Conservation (phyloP, 495 filamentous ascomycete species). For the Aspergillus saccharolyticus region DNA sequence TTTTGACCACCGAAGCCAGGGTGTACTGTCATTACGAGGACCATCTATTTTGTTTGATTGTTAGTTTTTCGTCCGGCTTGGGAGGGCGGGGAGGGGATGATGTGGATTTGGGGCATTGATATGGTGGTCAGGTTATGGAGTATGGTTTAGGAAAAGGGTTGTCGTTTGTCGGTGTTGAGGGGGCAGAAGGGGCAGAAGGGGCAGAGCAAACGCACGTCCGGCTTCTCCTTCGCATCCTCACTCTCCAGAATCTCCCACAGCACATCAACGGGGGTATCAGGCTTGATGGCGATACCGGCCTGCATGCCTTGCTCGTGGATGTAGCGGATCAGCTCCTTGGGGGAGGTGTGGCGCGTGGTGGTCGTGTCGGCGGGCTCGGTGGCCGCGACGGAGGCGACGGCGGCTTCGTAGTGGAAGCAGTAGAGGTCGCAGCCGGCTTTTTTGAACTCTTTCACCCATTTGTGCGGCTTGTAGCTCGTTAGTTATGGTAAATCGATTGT, state of each 20-base stretch:
- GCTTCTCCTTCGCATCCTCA: constrained; percentile 63
- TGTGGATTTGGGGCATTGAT: constrained; percentile 1
- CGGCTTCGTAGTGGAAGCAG: constrained; percentile 99
- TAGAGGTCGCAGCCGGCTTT: constrained; percentile 94
- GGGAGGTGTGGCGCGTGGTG: constrained; percentile 62
- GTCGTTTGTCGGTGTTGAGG: background rate
- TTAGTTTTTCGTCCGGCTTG: too few species aligned
- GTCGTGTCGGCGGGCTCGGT: constrained; percentile 65
- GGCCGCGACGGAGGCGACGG: constrained; percentile 74
- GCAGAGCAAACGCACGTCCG: constrained; percentile 65
- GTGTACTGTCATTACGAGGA: constrained; percentile 96
- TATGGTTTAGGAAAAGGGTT: background rate
- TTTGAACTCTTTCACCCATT: constrained; percentile 94
- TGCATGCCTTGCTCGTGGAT: constrained; percentile 87
- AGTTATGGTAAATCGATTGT: too few species aligned
- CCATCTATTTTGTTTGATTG: constrained; percentile 61
- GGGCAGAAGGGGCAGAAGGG: too few species aligned
- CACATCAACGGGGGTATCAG: constrained; percentile 82
- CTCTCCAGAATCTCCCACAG: constrained; percentile 83
- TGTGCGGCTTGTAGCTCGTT: constrained; percentile 60
- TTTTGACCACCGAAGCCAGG: constrained; percentile 97
- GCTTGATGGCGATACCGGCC: constrained; percentile 94
- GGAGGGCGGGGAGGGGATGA: background rate
- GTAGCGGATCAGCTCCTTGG: constrained; percentile 78
- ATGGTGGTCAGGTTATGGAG: background rate